These are phyloP conservation scores for Turritis glabra DNA, from an alignment of 345 rosid species.

Conservation along the genomic window DNA sequence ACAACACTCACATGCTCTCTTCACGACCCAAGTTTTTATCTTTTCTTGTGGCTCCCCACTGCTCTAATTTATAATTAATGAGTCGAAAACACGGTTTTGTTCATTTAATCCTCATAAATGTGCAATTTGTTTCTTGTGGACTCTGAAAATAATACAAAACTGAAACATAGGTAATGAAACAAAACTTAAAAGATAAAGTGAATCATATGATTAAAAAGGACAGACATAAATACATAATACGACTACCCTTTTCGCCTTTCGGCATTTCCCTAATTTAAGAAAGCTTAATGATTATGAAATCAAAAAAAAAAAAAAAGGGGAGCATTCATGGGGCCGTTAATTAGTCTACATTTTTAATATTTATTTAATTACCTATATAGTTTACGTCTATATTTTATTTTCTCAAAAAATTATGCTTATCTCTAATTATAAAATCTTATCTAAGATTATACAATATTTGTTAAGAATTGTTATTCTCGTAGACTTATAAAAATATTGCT, in stretches of 20 bases:
- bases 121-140: conserved; percentile 15
- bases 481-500: not conserved
- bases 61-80: no score
- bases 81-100: not conserved
- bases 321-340: not conserved
- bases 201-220: conserved; percentile 5
- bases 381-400: not conserved
- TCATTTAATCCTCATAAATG: conserved; percentile 5
- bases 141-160: not conserved
- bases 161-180: not conserved
- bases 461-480: not conserved
- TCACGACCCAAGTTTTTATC: not conserved
- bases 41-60: no score
- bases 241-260: conserved; percentile 15
- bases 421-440: not conserved
- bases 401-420: not conserved
- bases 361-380: not conserved
- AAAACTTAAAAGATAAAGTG: conserved; percentile 7
- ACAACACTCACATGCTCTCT: conserved; percentile 5
- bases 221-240: not conserved
- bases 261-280: conserved; percentile 13
- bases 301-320: not conserved
- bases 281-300: not conserved
- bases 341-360: not conserved
- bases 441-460: not conserved